Evolutionary conservation across 495 filamentous ascomycete species (phyloP).

Genomic region (Lasiosphaeris hirsuta): DNA sequence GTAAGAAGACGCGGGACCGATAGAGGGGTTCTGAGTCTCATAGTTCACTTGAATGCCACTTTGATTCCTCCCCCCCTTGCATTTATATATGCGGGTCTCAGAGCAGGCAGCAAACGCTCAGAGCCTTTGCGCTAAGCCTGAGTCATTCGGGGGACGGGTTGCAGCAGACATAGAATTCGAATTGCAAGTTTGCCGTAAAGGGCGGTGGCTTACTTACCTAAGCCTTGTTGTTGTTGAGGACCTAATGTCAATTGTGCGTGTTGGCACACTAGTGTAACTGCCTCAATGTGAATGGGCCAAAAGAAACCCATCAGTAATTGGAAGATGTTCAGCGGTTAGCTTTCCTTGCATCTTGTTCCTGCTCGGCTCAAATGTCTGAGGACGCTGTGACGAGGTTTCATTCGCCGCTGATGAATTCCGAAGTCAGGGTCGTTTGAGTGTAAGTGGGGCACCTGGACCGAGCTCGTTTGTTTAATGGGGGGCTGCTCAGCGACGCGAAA

Average conservation of each 20-base stretch:
- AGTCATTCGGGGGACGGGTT: background rate
- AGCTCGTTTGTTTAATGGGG: constrained; percentile 19
- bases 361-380: background rate
- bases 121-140: background rate
- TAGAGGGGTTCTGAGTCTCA: constrained; percentile 13
- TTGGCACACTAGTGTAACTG: background rate
- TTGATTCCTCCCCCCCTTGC: background rate
- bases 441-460: constrained; percentile 7
- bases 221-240: background rate
- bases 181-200: no score
- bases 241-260: background rate
- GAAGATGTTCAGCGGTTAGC: background rate
- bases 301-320: background rate
- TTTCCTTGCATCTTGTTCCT: background rate
- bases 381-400: background rate
- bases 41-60: constrained; percentile 7
- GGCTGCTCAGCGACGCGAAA: constrained; percentile 11
- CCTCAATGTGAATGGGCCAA: background rate
- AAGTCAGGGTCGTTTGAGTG: background rate
- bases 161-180: background rate
- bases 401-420: constrained; percentile 7
- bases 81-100: background rate
- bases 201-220: constrained; percentile 3
- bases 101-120: background rate
- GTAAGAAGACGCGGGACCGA: constrained; percentile 9